Conservation (phyloP, 192 early-diverging fungal species). For the Backusella sp. region DNA sequence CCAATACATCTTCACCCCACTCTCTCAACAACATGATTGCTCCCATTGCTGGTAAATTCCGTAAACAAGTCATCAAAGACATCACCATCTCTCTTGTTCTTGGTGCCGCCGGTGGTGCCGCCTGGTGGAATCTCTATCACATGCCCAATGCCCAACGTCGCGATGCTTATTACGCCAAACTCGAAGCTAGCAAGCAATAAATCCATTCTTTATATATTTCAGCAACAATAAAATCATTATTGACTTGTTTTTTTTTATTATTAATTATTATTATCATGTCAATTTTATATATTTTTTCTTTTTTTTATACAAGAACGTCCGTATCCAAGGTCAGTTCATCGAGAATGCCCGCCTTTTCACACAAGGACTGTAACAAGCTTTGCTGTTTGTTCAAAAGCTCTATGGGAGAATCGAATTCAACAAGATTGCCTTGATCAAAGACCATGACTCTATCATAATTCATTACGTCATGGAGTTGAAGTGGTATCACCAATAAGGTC, state of each 20-base stretch:
- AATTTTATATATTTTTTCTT: too few relatives aligned
- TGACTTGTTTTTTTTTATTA: too few relatives aligned
- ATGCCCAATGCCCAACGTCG: slow-evolving; percentile 32
- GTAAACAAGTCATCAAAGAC: slow-evolving; percentile 42
- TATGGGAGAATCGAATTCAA: slow-evolving; percentile 76
- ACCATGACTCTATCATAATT: slow-evolving; percentile 57
- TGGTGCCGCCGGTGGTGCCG: slow-evolving; percentile 41
- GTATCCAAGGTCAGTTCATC: slow-evolving; percentile 20
- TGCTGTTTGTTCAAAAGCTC: slow-evolving; percentile 60
- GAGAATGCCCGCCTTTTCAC: slow-evolving; percentile 64
- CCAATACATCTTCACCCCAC: too few relatives aligned
- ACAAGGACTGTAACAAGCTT: slow-evolving; percentile 76
- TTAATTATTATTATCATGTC: too few relatives aligned
- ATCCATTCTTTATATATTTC: not conserved
- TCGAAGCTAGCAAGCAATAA: slow-evolving; percentile 40
- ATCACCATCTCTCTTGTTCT: slow-evolving; percentile 34
- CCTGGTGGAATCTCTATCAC: slow-evolving; percentile 45
- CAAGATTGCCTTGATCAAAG: slow-evolving; percentile 74
- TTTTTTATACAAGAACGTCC: slow-evolving; percentile 2
- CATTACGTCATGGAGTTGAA: slow-evolving; percentile 48
- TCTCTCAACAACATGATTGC: slow-evolving; percentile 25
- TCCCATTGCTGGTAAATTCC: slow-evolving; percentile 49
- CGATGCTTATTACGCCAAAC: slow-evolving; percentile 44
- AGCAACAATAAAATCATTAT: too few relatives aligned
- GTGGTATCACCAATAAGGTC: slow-evolving; percentile 53